Percentiles rank a stretch among this genome's conserved stretches.
These are phyloP conservation scores for Neopestalotiopsis sp. DNA, from an alignment of 2,329 filamentous ascomycete genomes.

Conservation along the genomic window DNA sequence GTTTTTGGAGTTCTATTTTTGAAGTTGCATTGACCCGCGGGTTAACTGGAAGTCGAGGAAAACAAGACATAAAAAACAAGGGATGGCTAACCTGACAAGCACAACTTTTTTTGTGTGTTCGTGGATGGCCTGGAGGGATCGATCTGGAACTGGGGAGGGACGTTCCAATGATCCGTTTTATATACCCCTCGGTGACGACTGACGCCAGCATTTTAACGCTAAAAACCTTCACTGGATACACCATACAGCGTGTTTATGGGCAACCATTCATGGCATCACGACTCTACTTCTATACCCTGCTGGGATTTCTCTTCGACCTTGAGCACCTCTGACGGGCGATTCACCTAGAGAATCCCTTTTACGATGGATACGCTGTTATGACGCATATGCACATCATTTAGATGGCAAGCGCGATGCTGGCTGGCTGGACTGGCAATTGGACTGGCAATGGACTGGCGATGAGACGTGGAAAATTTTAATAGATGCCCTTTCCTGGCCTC, in stretches of 20 bases:
- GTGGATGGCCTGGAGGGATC: not conserved
- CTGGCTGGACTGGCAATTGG: constrained; percentile 20
- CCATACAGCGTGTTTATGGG: constrained; percentile 42
- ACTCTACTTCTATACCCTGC: constrained; percentile 39
- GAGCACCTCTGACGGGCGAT: constrained; percentile 26
- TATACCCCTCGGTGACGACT: constrained; percentile 37
- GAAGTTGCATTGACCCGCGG: constrained; percentile 11
- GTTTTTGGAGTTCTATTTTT: constrained; percentile 17
- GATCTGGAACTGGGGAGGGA: not conserved
- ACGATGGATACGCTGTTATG: constrained; percentile 45
- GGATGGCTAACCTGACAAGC: not conserved
- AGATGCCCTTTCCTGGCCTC: not conserved
- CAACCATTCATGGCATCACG: constrained; percentile 43
- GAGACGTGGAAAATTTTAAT: constrained; percentile 16
- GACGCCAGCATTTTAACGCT: constrained; percentile 23
- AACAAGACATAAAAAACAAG: constrained; percentile 8
- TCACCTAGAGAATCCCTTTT: constrained; percentile 33
- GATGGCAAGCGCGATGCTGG: constrained; percentile 32
- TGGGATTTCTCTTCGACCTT: constrained; percentile 33
- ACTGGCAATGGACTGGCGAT: constrained; percentile 13
- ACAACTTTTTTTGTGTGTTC: not conserved
- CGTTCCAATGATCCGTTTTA: constrained; percentile 24
- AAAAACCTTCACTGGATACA: constrained; percentile 39
- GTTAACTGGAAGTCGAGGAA: not conserved
- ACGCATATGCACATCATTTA: constrained; percentile 41